Base-by-base conservation (phyloP, 805 yeast species). In the Jamesozyma rosinii region DNA sequence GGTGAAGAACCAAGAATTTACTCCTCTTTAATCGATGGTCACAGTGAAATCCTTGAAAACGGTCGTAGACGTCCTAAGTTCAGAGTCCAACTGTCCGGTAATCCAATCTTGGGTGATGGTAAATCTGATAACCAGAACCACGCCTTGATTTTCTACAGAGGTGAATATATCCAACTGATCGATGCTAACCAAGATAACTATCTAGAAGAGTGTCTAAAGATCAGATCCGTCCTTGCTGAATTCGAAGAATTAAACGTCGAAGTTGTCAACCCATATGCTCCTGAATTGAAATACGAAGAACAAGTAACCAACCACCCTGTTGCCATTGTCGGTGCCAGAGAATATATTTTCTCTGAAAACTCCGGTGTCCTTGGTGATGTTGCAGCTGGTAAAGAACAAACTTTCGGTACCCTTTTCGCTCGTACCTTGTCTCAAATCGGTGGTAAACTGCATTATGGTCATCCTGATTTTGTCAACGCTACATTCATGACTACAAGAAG, bases 371-470 rank as follows among this genome's bases (percentile, higher is more conserved):
- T 83, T 42, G 94, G 92, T 69, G 94, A 83, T 68, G 83, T 83
- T 59, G 94, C 94, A 42, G 94, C 94, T 38, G 92, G 92, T 67
- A 83, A 83, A 63, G 94, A 83, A 70, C 94, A 83, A 66, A 83
- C 92, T 44, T 83, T 83, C 59, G 94, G 94, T 68, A 83, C 94
- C 0, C 67, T 83, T 53, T 83, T 82, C 57, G 85, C 92, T 11
- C 75, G 94, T 71, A 83, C 92, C 20, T 69, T 83, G 56, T 81
- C 90, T 48, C 87, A 81, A 68, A 75, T 83, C 61, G 92, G 92
- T 59, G 92, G 89, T 60, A 83, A 83, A 57, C 71, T 83, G 58
- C 92, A 83, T 70, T 83, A 83, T 67, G 94, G 94, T 63, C 92
- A 83, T 66, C 94, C 94, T 42, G 94, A 83, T 74, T 83, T 83